phyloP scores from a whole-genome alignment of 495 filamentous ascomycete genomes.

The Lepraria neglecta region DNA sequence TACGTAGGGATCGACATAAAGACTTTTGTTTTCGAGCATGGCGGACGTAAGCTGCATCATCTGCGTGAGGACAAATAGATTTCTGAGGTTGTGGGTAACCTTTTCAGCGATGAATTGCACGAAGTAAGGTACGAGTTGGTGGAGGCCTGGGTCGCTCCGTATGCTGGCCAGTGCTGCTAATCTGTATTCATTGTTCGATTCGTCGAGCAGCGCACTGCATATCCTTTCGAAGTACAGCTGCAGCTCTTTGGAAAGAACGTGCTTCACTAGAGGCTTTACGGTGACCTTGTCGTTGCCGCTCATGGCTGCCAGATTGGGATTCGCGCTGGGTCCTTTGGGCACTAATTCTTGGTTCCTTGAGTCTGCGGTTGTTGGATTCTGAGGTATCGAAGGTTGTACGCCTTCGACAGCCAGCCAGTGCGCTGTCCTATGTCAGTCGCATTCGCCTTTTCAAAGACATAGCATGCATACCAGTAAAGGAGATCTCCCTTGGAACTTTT shows the following conservation, averaged over 20 bases:
- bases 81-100: slow-evolving; percentile 81
- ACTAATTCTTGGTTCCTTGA: slow-evolving; percentile 72
- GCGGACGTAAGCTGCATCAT: slow-evolving; percentile 85
- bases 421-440: slow-evolving; percentile 45
- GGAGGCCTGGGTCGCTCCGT: slow-evolving; percentile 78
- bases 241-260: slow-evolving; percentile 88
- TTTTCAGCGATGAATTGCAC: slow-evolving; percentile 90
- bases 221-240: slow-evolving; percentile 97
- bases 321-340: slow-evolving; percentile 81
- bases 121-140: slow-evolving; percentile 93
- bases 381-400: slow-evolving; percentile 88
- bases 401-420: slow-evolving; percentile 97
- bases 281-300: slow-evolving; percentile 74
- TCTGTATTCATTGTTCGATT: slow-evolving; percentile 76
- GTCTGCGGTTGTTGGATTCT: slow-evolving; percentile 85
- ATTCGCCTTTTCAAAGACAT: neutral
- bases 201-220: slow-evolving; percentile 75
- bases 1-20: slow-evolving; percentile 87
- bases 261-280: slow-evolving; percentile 87
- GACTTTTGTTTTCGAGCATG: slow-evolving; percentile 69
- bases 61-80: slow-evolving; percentile 77
- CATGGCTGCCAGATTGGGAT: slow-evolving; percentile 72
- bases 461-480: slow-evolving; percentile 65
- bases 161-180: slow-evolving; percentile 76
- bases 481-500: slow-evolving; percentile 88